A percentile compares a stretch with the other conserved stretches of the same genome.
Conservation (phyloP, 2,329 filamentous ascomycete genomes). For the Exophiala sp. region DNA sequence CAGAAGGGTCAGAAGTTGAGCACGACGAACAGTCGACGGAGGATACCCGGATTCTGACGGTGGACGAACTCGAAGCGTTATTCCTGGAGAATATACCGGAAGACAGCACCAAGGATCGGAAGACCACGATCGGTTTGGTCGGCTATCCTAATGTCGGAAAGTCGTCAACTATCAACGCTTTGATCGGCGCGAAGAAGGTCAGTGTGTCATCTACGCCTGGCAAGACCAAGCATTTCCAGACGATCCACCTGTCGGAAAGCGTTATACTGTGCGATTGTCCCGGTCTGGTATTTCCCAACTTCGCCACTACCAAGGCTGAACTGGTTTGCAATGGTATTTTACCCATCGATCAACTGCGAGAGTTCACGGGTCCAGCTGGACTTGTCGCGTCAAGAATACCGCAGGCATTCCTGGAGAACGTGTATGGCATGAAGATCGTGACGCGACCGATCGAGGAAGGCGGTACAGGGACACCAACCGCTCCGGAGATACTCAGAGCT, state of each 20-base stretch:
- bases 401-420: constrained; percentile 79
- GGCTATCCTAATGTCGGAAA: constrained; percentile 99
- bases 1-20: constrained; percentile 35
- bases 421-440: constrained; percentile 88
- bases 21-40: constrained; percentile 19
- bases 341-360: constrained; percentile 92
- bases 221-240: constrained; percentile 99
- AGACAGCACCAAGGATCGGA: constrained; percentile 52
- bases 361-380: constrained; percentile 81
- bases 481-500: constrained; percentile 76
- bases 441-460: constrained; percentile 84
- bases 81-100: constrained; percentile 73
- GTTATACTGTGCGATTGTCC: constrained; percentile 97
- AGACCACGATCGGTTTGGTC: constrained; percentile 87
- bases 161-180: constrained; percentile 96
- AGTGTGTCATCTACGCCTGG: constrained; percentile 95
- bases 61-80: constrained; percentile 85
- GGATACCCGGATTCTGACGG: constrained; percentile 75
- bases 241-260: constrained; percentile 84
- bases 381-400: constrained; percentile 84
- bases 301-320: constrained; percentile 92
- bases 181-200: constrained; percentile 98
- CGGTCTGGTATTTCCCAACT: constrained; percentile 97
- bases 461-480: constrained; percentile 80
- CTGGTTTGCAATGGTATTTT: constrained; percentile 92